A percentile compares a stretch with the other conserved stretches of the same genome.
Evolutionary conservation across 2,329 filamentous ascomycete species (phyloP).

Genomic region (Trichoderma asperellum): DNA sequence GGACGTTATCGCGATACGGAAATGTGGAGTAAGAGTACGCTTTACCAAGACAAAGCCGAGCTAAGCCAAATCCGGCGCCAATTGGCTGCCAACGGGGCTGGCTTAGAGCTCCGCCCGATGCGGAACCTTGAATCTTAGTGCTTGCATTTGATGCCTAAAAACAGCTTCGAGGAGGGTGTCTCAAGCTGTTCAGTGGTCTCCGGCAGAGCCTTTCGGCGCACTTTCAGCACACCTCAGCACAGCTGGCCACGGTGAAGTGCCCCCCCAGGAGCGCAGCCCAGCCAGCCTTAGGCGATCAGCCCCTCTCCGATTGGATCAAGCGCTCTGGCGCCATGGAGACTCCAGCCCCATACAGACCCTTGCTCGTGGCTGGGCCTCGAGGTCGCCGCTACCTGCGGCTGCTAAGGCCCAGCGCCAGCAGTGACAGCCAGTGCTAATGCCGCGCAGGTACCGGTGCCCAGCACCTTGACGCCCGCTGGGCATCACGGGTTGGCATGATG

Average conservation of each 20-base stretch:
- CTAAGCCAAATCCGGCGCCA: constrained; percentile 4
- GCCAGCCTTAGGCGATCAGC: constrained; percentile 9
- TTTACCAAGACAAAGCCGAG: background rate
- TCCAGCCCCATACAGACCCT: background rate
- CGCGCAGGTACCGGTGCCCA: constrained; percentile 21
- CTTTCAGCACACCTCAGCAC: background rate
- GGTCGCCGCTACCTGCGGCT: constrained; percentile 32
- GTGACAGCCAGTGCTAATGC: constrained; percentile 19
- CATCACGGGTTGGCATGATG: constrained; percentile 23
- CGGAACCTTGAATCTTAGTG: constrained; percentile 19
- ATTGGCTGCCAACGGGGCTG: constrained; percentile 1
- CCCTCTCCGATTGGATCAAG: constrained; percentile 24
- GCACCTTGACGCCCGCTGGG: constrained; percentile 10
- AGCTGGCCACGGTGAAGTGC: constrained; percentile 12
- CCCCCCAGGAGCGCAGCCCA: background rate
- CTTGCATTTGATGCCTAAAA: constrained; percentile 24
- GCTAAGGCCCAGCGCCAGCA: constrained; percentile 32
- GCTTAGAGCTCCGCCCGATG: constrained; percentile 3
- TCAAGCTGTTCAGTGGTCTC: background rate
- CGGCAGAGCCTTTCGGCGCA: background rate
- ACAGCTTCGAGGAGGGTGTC: background rate
- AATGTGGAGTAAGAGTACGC: background rate
- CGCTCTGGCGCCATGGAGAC: constrained; percentile 18
- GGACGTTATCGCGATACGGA: constrained; percentile 9
- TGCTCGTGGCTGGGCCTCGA: constrained; percentile 18